phyloP scores from a whole-genome alignment of 441 rosid genomes.

The Pelargonium myrrhifolium region DNA sequence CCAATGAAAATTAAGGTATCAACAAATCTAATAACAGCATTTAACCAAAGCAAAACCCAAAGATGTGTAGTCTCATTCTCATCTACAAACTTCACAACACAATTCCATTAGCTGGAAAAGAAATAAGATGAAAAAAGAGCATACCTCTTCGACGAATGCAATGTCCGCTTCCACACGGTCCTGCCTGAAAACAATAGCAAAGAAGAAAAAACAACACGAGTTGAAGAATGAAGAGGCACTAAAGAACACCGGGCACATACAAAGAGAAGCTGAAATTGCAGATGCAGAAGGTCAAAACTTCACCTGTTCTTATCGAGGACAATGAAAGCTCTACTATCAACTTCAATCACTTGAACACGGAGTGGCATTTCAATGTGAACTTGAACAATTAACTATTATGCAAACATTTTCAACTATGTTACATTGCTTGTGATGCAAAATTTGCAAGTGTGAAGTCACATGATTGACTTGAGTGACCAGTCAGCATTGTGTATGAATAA shows the following conservation, averaged over 20 bases:
- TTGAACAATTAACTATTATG: not conserved
- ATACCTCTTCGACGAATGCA: not conserved
- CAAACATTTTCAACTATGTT: not conserved
- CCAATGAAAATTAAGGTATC: not conserved
- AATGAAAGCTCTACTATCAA: not conserved
- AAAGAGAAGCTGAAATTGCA: no score
- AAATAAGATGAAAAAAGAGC: not conserved
- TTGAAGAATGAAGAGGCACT: no score
- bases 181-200: not conserved
- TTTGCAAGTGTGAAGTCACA: not conserved
- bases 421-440: not conserved
- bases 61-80: not conserved
- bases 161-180: not conserved
- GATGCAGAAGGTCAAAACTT: no score
- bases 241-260: no score
- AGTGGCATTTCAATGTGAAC: not conserved
- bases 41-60: not conserved
- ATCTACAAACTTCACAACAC: no score
- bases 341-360: not conserved
- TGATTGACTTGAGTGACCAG: not conserved
- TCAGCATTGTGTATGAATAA: not conserved
- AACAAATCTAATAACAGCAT: no score
- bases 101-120: no score
- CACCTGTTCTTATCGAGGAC: not conserved
- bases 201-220: not conserved